phyloP scores from a whole-genome alignment of 2,329 filamentous ascomycete genomes.

The Penicillium digitatum region DNA sequence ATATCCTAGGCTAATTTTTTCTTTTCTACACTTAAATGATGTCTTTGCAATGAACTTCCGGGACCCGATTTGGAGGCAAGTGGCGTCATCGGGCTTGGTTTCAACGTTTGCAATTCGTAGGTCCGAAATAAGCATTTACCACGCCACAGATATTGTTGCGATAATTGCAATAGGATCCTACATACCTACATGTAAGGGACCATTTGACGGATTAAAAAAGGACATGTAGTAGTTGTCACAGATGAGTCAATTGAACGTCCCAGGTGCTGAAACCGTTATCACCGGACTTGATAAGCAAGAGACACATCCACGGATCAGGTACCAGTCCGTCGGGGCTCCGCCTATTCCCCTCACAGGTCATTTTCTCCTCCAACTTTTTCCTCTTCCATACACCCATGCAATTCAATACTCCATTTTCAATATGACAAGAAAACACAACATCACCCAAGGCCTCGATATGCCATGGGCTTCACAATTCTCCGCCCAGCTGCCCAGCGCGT shows the following conservation, averaged over 20 bases:
- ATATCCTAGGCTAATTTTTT: neutral
- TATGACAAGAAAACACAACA: conserved; percentile 34
- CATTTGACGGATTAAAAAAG: neutral
- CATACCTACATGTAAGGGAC: neutral
- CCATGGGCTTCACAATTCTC: conserved; percentile 32
- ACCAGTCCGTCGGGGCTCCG: conserved; percentile 15
- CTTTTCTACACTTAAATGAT: neutral
- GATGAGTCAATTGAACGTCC: neutral
- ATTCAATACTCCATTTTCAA: neutral
- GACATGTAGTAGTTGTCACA: neutral
- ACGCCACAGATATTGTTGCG: neutral
- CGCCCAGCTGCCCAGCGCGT: conserved; percentile 26
- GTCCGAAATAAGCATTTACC: neutral
- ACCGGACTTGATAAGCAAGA: conserved; percentile 18
- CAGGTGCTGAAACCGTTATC: conserved; percentile 6
- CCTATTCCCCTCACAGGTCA: conserved; percentile 20
- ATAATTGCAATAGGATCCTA: no score
- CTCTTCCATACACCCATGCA: neutral
- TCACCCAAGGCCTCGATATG: conserved; percentile 25
- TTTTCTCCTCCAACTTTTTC: conserved; percentile 9
- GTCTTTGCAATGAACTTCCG: neutral
- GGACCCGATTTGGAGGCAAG: neutral
- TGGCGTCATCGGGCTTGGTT: neutral
- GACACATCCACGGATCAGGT: conserved; percentile 1
- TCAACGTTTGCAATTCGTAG: neutral